Evolutionary conservation across 2,329 filamentous ascomycete genomes (phyloP).

Genomic region (Cordyceps fumosorosea): DNA sequence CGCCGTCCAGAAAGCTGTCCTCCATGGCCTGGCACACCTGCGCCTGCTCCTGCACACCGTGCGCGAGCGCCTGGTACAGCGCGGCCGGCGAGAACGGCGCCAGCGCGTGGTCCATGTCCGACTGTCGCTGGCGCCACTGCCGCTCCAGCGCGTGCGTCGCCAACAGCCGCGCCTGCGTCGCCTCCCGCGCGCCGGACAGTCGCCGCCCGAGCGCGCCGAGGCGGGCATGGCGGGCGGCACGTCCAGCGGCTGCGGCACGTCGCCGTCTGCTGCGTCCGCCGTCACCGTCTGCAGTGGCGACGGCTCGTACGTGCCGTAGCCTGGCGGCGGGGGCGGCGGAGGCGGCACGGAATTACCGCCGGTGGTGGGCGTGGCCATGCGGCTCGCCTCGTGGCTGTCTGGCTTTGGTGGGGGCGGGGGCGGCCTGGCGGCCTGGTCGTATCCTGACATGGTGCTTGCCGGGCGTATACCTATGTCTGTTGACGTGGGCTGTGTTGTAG

Average conservation of each 20-base stretch:
- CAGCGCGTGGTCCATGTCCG: conserved; percentile 79
- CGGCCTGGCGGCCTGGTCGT: conserved; percentile 35
- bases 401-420: conserved; percentile 69
- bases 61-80: conserved; percentile 73
- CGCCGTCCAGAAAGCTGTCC: conserved; percentile 79
- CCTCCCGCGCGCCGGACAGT: conserved; percentile 55
- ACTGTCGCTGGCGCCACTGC: conserved; percentile 85
- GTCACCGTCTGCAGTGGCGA: conserved; percentile 16
- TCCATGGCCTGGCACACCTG: conserved; percentile 73
- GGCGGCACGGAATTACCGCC: conserved; percentile 41
- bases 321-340: conserved; percentile 27
- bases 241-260: conserved; percentile 15
- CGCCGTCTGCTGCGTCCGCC: conserved; percentile 21
- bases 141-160: conserved; percentile 80
- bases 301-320: conserved; percentile 5
- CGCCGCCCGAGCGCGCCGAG: conserved; percentile 51
- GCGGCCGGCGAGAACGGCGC: conserved; percentile 80
- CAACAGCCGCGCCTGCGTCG: conserved; percentile 74
- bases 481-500: not conserved
- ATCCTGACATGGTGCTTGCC: conserved; percentile 22
- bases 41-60: conserved; percentile 77
- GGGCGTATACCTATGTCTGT: not conserved
- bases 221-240: conserved; percentile 41
- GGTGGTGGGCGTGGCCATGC: conserved; percentile 55
- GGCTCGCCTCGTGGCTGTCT: conserved; percentile 60